Evolutionary conservation across 441 rosid species (phyloP).

Genomic region (Metrosideros polymorpha): DNA sequence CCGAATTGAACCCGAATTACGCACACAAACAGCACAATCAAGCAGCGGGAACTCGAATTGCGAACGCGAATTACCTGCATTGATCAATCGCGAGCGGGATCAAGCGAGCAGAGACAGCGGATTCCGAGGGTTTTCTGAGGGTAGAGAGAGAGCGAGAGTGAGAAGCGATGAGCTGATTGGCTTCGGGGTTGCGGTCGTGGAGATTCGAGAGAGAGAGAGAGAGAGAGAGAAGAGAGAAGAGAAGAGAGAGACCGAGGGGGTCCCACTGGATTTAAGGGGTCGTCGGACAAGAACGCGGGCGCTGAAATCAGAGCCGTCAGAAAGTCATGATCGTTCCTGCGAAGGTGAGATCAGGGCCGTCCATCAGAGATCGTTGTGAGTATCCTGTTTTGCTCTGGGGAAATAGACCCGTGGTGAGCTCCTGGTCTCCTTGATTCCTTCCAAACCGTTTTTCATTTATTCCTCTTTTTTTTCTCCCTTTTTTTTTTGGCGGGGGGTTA

Average conservation of each 20-base stretch:
- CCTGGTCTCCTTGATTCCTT: not conserved
- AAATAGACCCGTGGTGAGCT: not conserved
- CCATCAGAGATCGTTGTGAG: not conserved
- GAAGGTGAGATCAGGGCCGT: conserved; percentile 7
- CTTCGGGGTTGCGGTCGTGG: conserved; percentile 5
- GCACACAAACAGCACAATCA: not conserved
- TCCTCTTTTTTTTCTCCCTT: not conserved
- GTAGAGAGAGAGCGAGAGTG: not conserved
- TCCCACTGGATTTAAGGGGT: conserved; percentile 19
- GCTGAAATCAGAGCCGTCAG: not conserved
- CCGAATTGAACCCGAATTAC: not conserved
- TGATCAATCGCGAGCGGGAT: conserved; percentile 19
- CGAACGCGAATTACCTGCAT: conserved; percentile 28
- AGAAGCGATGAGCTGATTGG: not conserved
- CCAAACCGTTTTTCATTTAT: not conserved
- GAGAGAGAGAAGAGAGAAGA: not conserved
- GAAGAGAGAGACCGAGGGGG: conserved; percentile 7
- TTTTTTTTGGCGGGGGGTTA: not conserved
- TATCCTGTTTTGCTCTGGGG: not conserved
- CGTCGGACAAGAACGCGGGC: not conserved
- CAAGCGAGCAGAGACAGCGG: not conserved
- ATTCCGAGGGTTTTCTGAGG: not conserved
- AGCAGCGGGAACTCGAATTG: not conserved
- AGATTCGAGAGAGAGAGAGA: conserved; percentile 4
- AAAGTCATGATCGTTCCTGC: not conserved